A percentile compares a stretch with the other conserved stretches of the same genome.
These are phyloP conservation scores for Colletotrichum sp. DNA, from an alignment of 2,329 filamentous ascomycete genomes.

Conservation along the genomic window DNA sequence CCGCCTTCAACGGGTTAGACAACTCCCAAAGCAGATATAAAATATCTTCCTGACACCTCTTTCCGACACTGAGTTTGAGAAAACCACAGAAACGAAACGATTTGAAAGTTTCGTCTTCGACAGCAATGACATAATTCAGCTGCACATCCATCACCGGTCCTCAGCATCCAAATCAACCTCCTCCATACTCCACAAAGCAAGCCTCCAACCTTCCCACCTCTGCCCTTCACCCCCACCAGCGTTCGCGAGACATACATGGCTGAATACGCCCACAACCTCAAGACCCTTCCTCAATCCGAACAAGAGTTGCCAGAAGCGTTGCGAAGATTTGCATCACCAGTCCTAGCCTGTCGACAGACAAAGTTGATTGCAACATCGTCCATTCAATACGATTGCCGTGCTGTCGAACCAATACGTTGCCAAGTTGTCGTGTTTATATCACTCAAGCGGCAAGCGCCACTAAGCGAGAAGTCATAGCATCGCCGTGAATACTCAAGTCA, in stretches of 20 bases:
- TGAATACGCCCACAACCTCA: background rate
- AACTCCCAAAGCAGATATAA: background rate
- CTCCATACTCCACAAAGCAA: background rate
- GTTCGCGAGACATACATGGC: accelerated
- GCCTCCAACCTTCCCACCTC: background rate
- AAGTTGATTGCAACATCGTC: too few species aligned
- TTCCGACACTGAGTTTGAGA: background rate
- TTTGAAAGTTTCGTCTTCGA: too few species aligned
- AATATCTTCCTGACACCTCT: too few species aligned
- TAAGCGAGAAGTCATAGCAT: too few species aligned
- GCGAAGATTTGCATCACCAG: too few species aligned
- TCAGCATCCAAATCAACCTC: background rate
- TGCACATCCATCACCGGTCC: accelerated
- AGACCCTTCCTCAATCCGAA: background rate
- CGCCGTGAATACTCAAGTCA: too few species aligned
- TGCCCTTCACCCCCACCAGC: background rate
- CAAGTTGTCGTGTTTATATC: too few species aligned
- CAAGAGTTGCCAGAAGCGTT: too few species aligned
- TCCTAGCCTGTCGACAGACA: too few species aligned
- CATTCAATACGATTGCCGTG: too few species aligned
- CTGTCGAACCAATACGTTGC: too few species aligned
- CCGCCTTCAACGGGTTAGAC: background rate
- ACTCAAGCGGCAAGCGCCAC: too few species aligned
- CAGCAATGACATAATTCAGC: accelerated
- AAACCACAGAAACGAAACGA: background rate